Evolutionary conservation across 164 flowering plant genomes (phyloP).

Genomic region (Berberis vulgaris): DNA sequence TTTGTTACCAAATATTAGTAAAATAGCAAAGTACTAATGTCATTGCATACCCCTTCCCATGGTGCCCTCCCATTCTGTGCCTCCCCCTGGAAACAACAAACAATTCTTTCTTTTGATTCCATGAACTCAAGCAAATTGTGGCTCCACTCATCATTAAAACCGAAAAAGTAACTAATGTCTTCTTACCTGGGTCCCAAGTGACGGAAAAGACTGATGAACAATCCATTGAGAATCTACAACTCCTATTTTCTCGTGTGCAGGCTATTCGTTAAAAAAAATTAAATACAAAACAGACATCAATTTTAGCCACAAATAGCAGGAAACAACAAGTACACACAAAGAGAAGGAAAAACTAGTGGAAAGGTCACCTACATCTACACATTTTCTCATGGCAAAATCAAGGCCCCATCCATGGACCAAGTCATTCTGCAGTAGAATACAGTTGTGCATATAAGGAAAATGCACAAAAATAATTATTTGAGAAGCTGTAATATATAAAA

Average conservation of each 20-base stretch:
- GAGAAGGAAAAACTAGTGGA: not conserved
- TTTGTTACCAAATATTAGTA: not conserved
- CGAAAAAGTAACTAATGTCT: not conserved
- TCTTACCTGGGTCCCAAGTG: constrained; percentile 82
- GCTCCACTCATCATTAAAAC: not conserved
- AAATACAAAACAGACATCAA: not conserved
- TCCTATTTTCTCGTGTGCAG: constrained; percentile 94
- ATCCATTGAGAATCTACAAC: constrained; percentile 97
- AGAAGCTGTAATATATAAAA: not conserved
- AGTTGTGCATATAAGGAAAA: not conserved
- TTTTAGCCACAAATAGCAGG: not conserved
- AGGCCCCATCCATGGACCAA: constrained; percentile 98
- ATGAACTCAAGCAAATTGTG: not conserved
- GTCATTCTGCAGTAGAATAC: constrained; percentile 64
- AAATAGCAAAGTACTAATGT: not conserved
- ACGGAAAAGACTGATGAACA: constrained; percentile 78
- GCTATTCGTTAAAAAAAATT: constrained; percentile 28
- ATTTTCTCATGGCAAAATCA: constrained; percentile 79
- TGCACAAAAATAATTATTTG: not conserved
- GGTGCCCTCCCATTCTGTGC: constrained; percentile 48
- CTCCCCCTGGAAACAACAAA: constrained; percentile 42
- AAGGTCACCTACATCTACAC: constrained; percentile 56
- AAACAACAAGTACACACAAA: not conserved
- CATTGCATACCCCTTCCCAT: constrained; percentile 63
- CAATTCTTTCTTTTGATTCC: not conserved